Evolutionary conservation across 2,329 filamentous ascomycete species (phyloP), one percentile per base, ranked within the genome.

Genomic region (Xylaria sp.): DNA sequence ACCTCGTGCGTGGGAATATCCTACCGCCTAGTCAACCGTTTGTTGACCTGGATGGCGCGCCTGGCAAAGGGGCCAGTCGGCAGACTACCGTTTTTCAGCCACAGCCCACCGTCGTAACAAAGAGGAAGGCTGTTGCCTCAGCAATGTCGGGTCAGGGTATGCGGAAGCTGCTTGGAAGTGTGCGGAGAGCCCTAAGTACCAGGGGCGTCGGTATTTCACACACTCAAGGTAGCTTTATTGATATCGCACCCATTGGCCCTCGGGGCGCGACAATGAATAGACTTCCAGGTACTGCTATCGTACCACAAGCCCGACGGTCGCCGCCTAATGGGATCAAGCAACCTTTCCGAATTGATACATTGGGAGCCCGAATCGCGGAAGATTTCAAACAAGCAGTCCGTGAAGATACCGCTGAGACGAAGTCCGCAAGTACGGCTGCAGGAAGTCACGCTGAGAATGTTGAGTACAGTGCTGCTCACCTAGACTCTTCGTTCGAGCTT

Each of bases 1-100:
- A 92, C 71, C 87, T 99, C 43, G 94, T 98, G 23, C 89, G 95
- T 59, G 96, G 96, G 15, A 93, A 94, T 66, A 78, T 97, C 6
- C 87, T 97, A 69, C 93, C 94, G 18, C 96, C 95, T 1, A 89
- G 88, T 0, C 92, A 96, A 68, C 89, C 94, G 0, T 93, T 92
- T 76, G 91, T 97, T 46, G 89, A 94, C 50, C 82, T 90, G 41
- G 81, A 89, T 60, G 82, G 86, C 6, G 84, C 87, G 6, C 83
- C 82, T 56, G 84, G 84, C 3, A 78, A 78, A 18, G 80, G 81
- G 15, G 81, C 80, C n/a, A 82, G 83, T 56, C 81, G 86, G 52
- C 82, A 87, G 59, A 90, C 86, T 0, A 88, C 87, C 0, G 71
- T 87, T 10, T 85, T 88, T 62, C 79, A 83, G 60, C 76, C 84